Evolutionary conservation across 1,284 basidiomycete genomes (phyloP), one percentile per base, ranked within the genome.

Genomic region (Athelia sp.): DNA sequence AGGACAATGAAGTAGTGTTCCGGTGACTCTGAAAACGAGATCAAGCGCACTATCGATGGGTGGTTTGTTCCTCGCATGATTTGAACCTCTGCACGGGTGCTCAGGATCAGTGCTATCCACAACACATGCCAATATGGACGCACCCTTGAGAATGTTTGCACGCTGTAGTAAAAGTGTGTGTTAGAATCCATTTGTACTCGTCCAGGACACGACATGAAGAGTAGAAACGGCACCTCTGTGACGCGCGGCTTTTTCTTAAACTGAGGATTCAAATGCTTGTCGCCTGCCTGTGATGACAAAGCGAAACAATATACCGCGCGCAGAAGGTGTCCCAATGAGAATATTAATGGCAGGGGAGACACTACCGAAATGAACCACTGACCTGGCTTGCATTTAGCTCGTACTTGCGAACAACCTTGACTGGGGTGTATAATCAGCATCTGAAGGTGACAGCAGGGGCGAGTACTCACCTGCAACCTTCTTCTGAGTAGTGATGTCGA

Each of bases 21-120:
- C 23, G 79, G 75, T 15, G 92, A 93, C 69, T 99, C 97, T 53
- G 86, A 89, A 64, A 98, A 98, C 38, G 84, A 87, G 42, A 86
- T 70, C 11, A 98, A 82, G 66, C 92, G 93, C 63, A 99, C 88
- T 58, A 99, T 89, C 26, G 86, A 82, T 6, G 90, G 84, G 63
- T 99, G 94, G 57, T 88, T 87, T 53, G 86, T 88, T 19, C 93
- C 93, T 29, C 96, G 90, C 97, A 99, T 99, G 61, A 99, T 99
- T 70, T 98, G 94, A 4, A 99, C 97, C 82, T 99, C 97, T 90
- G 61, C 14, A 54, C 53, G 26, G 45, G 18, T 19, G 36, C 43
- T 4, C 70, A 50, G 43, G 34, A 13, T 43, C 15, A 43, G 45
- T 53, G 50, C 22, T 46, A 49, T 29, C 26, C 26, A 13, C 13